Percentiles rank a stretch among this genome's conserved stretches.
Conservation (phyloP, 768 basidiomycete species). For the Ramaria rubella region DNA sequence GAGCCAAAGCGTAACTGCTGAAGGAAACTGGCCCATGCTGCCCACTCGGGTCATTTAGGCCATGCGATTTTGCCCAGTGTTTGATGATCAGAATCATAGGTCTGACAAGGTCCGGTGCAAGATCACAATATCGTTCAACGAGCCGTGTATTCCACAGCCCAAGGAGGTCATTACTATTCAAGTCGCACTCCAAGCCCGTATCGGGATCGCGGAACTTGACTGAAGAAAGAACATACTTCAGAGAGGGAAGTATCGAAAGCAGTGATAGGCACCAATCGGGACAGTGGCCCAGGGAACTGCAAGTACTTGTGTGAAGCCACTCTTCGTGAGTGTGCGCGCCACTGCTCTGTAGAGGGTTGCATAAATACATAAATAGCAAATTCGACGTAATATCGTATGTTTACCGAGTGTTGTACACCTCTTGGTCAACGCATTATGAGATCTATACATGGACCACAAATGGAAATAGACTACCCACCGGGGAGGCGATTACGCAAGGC, state of each 20-base stretch:
- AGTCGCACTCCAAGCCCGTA: conserved; percentile 40
- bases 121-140: conserved; percentile 43
- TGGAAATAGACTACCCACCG: conserved; percentile 15
- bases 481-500: conserved; percentile 24
- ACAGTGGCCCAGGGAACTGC: conserved; percentile 32
- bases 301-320: conserved; percentile 29
- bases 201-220: conserved; percentile 46
- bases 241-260: not conserved
- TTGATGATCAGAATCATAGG: conserved; percentile 46
- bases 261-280: conserved; percentile 35
- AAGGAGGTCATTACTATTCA: conserved; percentile 59
- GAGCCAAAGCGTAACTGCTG: conserved; percentile 53
- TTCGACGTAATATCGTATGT: not conserved
- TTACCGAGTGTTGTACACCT: conserved; percentile 27
- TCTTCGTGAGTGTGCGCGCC: conserved; percentile 21
- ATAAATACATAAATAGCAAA: too few species aligned
- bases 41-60: conserved; percentile 41
- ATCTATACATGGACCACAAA: not conserved
- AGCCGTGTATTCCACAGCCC: conserved; percentile 47
- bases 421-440: conserved; percentile 15
- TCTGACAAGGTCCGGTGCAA: conserved; percentile 35
- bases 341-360: conserved; percentile 24
- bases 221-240: conserved; percentile 19
- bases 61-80: conserved; percentile 50
- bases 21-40: conserved; percentile 31